These are phyloP conservation scores for Lipomyces yamadae DNA, from an alignment of 805 yeast species.

Conservation along the genomic window DNA sequence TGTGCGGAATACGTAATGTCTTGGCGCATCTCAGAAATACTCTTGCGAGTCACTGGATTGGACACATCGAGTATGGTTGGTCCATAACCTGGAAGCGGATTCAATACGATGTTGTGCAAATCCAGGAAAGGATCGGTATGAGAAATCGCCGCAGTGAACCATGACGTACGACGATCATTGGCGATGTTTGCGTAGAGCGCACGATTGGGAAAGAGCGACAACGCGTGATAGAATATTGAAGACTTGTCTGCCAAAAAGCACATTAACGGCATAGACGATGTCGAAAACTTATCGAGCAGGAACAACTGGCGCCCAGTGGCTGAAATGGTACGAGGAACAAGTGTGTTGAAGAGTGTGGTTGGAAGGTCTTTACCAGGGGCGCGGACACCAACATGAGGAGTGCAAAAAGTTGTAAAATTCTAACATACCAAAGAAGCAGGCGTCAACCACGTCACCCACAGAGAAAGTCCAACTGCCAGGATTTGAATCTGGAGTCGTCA, in stretches of 20 bases:
- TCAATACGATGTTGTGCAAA: conserved; percentile 40
- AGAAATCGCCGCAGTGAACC: conserved; percentile 81
- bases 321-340: conserved; percentile 71
- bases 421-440: conserved; percentile 6
- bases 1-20: conserved; percentile 14
- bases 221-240: conserved; percentile 63
- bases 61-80: conserved; percentile 62
- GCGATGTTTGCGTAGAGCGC: conserved; percentile 74
- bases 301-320: conserved; percentile 78
- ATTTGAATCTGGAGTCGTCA: not conserved
- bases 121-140: conserved; percentile 61
- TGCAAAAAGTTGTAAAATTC: conserved; percentile 63
- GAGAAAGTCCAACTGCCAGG: not conserved
- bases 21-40: not conserved
- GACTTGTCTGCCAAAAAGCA: conserved; percentile 66
- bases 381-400: conserved; percentile 72
- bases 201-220: conserved; percentile 57
- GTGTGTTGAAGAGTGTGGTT: conserved; percentile 60
- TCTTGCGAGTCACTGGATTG: conserved; percentile 48
- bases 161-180: conserved; percentile 79
- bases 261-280: conserved; percentile 55
- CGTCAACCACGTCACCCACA: conserved; percentile 5
- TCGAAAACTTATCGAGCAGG: conserved; percentile 53
- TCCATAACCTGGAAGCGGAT: conserved; percentile 53
- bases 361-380: conserved; percentile 46